A percentile compares a stretch with the other conserved stretches of the same genome.
Evolutionary conservation across 176 grass and related monocot species (phyloP).

Genomic region (Neostapfia colusana): DNA sequence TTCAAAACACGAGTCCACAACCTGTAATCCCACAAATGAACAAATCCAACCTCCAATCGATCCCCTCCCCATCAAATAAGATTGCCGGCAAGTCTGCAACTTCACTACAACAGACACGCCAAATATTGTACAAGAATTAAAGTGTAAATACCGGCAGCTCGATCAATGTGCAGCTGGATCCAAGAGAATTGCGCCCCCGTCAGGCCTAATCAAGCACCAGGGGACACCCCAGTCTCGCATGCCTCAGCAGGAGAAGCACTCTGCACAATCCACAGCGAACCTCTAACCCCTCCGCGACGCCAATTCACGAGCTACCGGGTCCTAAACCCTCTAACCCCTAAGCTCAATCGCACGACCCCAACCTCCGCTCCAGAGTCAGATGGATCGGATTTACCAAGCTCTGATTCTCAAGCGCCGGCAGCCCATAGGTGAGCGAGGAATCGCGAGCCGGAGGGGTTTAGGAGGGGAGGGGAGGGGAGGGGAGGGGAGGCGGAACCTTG

Average conservation of each 20-base stretch:
- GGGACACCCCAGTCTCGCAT: not conserved
- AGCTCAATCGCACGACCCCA: conserved; percentile 2
- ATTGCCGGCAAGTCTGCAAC: not conserved
- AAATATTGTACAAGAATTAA: not conserved
- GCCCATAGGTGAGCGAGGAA: conserved; percentile 31
- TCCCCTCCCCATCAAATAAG: not conserved
- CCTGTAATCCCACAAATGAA: not conserved
- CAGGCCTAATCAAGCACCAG: not conserved
- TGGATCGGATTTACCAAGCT: not conserved
- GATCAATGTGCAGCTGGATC: not conserved
- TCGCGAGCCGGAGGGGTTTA: conserved; percentile 8
- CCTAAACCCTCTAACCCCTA: conserved; percentile 13
- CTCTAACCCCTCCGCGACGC: not conserved
- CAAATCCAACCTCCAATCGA: not conserved
- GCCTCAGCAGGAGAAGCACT: not conserved
- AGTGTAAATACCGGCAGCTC: conserved; percentile 9
- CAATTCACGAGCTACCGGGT: conserved; percentile 9
- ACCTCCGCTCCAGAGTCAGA: not conserved
- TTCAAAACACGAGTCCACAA: not conserved
- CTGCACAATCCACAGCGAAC: not conserved
- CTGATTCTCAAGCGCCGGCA: not conserved
- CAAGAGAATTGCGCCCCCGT: not conserved
- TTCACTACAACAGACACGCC: not conserved
- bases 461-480: not conserved
- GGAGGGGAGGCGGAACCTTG: conserved; percentile 37